phyloP scores from a whole-genome alignment of 495 filamentous ascomycete species.

The Monascus purpureus region DNA sequence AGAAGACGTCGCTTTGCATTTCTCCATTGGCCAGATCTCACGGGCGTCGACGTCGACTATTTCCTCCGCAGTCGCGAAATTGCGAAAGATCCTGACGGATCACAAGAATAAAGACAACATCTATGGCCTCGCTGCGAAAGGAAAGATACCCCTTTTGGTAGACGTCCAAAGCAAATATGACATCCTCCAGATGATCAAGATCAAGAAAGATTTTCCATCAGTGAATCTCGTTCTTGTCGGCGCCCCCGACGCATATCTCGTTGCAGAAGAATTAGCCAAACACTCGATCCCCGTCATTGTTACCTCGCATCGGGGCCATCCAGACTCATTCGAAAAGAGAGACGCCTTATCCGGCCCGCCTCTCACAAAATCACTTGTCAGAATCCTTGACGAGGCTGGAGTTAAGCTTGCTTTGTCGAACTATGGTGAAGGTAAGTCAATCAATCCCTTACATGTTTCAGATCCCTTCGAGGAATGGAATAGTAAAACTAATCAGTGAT shows the following conservation, averaged over 20 bases:
- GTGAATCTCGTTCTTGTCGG: constrained; percentile 31
- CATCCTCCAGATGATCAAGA: constrained; percentile 17
- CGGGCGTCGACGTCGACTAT: constrained; percentile 11
- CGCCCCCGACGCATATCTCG: constrained; percentile 32
- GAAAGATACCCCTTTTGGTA: constrained; percentile 16
- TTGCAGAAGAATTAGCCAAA: constrained; percentile 31
- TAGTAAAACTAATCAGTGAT: too few species aligned
- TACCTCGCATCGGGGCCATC: constrained; percentile 27
- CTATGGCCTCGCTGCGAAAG: constrained; percentile 16
- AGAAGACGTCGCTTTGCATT: constrained; percentile 32
- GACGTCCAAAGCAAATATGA: constrained; percentile 21
- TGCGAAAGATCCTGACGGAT: constrained; percentile 11
- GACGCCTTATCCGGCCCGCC: constrained; percentile 35
- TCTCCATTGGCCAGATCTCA: constrained; percentile 17
- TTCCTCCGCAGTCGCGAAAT: constrained; percentile 11
- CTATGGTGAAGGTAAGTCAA: too few species aligned
- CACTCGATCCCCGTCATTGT: constrained; percentile 34
- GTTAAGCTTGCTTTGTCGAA: too few species aligned
- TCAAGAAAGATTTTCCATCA: constrained; percentile 14
- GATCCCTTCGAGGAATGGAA: too few species aligned
- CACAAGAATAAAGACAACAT: constrained; percentile 11
- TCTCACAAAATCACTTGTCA: constrained; percentile 11
- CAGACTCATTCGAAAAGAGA: constrained; percentile 29
- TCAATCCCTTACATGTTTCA: too few species aligned
- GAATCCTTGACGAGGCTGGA: too few species aligned